Evolutionary conservation across 1,139 yeast genomes (phyloP).

Genomic region (Zygoascus meyerae): DNA sequence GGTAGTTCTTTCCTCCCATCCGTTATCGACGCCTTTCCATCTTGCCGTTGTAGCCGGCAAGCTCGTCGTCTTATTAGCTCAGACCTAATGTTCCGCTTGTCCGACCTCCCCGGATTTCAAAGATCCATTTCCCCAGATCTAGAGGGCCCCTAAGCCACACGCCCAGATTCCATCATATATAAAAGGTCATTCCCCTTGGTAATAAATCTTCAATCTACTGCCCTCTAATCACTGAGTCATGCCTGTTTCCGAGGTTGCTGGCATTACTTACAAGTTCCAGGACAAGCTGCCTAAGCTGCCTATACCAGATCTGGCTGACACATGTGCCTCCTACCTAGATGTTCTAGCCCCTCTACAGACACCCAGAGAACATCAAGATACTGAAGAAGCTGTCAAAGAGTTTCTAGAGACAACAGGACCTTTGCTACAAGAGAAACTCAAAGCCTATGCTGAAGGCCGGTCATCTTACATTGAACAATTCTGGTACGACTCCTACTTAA

Average conservation of each 20-base stretch:
- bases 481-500: conserved; percentile 86
- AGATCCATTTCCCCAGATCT: conserved; percentile 9
- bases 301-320: conserved; percentile 63
- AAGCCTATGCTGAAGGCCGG: conserved; percentile 56
- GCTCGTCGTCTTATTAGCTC: not conserved
- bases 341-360: conserved; percentile 73
- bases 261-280: conserved; percentile 51
- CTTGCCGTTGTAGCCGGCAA: conserved; percentile 4
- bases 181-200: not conserved
- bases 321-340: conserved; percentile 58
- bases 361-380: conserved; percentile 57
- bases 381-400: conserved; percentile 53
- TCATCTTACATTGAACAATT: conserved; percentile 85
- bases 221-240: not conserved
- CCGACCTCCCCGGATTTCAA: conserved; percentile 1
- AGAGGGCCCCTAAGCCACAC: not conserved
- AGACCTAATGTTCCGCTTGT: not conserved
- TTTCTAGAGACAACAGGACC: conserved; percentile 57
- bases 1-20: not conserved
- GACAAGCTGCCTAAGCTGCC: conserved; percentile 59
- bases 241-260: conserved; percentile 10
- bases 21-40: conserved; percentile 1
- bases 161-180: not conserved
- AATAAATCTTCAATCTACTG: not conserved
- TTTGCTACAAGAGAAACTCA: conserved; percentile 55